Evolutionary conservation across 2,329 filamentous ascomycete species (phyloP).

Genomic region (Polychaeton citri): DNA sequence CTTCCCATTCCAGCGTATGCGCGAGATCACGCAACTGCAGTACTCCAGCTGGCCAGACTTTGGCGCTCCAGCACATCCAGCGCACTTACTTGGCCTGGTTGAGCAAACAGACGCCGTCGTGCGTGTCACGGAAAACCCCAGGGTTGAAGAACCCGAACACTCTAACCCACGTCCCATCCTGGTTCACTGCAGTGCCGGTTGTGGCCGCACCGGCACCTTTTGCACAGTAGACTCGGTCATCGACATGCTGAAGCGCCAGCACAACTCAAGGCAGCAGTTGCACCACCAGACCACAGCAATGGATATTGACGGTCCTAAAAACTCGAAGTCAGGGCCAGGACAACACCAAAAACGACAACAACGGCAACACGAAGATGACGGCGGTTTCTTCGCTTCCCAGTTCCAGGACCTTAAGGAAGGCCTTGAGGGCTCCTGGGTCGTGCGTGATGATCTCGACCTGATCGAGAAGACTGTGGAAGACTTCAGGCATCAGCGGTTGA

Average conservation of each 20-base stretch:
- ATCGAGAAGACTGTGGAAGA: slow-evolving; percentile 82
- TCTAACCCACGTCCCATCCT: slow-evolving; percentile 54
- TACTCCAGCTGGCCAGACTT: slow-evolving; percentile 98
- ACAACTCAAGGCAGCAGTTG: slow-evolving; percentile 17
- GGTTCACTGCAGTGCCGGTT: slow-evolving; percentile 92
- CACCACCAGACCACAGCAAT: slow-evolving; percentile 28
- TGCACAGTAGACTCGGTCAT: slow-evolving; percentile 93
- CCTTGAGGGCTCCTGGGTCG: slow-evolving; percentile 47
- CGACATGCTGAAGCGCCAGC: slow-evolving; percentile 90
- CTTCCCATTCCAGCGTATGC: slow-evolving; percentile 70
- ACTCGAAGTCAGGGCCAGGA: not conserved
- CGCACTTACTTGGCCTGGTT: slow-evolving; percentile 76
- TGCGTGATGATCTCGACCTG: slow-evolving; percentile 58
- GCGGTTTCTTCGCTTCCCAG: slow-evolving; percentile 16
- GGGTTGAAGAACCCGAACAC: slow-evolving; percentile 41
- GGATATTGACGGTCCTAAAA: slow-evolving; percentile 23
- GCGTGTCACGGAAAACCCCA: slow-evolving; percentile 31
- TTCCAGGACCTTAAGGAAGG: slow-evolving; percentile 16
- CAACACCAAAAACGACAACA: not conserved
- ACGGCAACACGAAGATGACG: slow-evolving; percentile 1
- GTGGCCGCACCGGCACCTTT: slow-evolving; percentile 89
- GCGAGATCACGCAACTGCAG: slow-evolving; percentile 88
- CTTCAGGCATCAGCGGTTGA: slow-evolving; percentile 74
- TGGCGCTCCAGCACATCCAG: slow-evolving; percentile 77
- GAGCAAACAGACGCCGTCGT: slow-evolving; percentile 70